A percentile compares a stretch with the other conserved stretches of the same genome.
Evolutionary conservation across 116 monocot genomes (phyloP).

Genomic region (Papilionanthe hybrid): DNA sequence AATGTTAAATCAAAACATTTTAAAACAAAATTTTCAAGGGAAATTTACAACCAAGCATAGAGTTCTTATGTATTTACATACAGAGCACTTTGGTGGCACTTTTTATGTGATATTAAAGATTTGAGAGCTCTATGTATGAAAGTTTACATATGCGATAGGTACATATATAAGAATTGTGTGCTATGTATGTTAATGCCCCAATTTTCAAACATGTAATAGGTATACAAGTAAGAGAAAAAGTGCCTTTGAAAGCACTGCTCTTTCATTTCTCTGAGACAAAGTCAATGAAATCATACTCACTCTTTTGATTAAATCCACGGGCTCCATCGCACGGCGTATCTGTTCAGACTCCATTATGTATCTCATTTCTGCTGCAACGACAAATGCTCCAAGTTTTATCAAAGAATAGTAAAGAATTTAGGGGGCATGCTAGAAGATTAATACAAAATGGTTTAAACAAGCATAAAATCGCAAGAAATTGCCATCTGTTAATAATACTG

Average conservation of each 20-base stretch:
- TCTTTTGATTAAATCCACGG: conserved; percentile 73
- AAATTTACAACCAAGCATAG: background rate
- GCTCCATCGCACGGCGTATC: conserved; percentile 73
- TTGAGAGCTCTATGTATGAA: no score
- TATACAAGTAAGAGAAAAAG: background rate
- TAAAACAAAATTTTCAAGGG: background rate
- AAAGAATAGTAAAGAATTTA: conserved; percentile 19
- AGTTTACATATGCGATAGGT: no score
- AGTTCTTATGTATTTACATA: no score
- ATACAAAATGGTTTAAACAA: background rate
- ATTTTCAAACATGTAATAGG: background rate
- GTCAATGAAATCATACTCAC: conserved; percentile 29
- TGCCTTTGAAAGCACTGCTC: background rate
- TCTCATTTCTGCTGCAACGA: conserved; percentile 41
- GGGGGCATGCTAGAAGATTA: background rate
- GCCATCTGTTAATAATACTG: background rate
- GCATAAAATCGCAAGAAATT: background rate
- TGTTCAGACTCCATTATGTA: conserved; percentile 73
- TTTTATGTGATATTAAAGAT: no score
- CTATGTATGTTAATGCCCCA: no score
- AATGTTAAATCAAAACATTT: conserved; percentile 4
- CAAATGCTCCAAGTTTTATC: conserved; percentile 14
- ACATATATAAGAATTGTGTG: no score
- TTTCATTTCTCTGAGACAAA: background rate
- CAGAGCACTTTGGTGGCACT: no score